phyloP scores from a whole-genome alignment of 768 basidiomycete genomes.

The Royoungia palumana region DNA sequence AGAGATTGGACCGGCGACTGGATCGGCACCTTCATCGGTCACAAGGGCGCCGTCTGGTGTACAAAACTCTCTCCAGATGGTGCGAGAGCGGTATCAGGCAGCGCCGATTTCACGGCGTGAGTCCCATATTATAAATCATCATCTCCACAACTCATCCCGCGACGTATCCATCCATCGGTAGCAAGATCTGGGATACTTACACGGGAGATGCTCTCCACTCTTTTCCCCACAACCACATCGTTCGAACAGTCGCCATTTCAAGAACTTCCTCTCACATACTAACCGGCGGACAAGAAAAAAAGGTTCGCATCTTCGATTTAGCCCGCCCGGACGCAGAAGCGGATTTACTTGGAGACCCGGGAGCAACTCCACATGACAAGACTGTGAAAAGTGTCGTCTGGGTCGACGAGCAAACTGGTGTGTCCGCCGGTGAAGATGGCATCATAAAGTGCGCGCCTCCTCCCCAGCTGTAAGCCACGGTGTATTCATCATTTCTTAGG shows the following conservation, averaged over 20 bases:
- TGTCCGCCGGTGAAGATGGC: constrained; percentile 91
- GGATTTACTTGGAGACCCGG: constrained; percentile 65
- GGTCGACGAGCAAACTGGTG: constrained; percentile 83
- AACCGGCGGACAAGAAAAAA: constrained; percentile 96
- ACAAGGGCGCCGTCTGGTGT: constrained; percentile 97
- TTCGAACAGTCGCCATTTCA: constrained; percentile 89
- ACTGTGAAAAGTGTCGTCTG: constrained; percentile 91
- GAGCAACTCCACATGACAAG: constrained; percentile 73
- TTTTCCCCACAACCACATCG: constrained; percentile 98
- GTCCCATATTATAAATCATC: constrained; percentile 26
- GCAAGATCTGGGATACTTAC: constrained; percentile 96
- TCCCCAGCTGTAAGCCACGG: not conserved
- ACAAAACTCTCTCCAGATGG: constrained; percentile 87
- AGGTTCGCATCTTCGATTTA: constrained; percentile 92
- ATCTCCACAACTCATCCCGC: constrained; percentile 4
- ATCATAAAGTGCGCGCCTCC: constrained; percentile 65
- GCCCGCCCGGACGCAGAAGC: constrained; percentile 83
- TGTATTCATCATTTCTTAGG: constrained; percentile 40
- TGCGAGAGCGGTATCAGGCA: constrained; percentile 84
- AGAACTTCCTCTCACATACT: constrained; percentile 66
- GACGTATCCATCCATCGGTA: constrained; percentile 31
- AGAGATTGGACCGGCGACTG: constrained; percentile 98
- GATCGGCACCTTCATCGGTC: constrained; percentile 90
- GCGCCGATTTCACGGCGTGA: constrained; percentile 97
- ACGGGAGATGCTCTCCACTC: constrained; percentile 85